Base-by-base conservation (phyloP, 2,329 filamentous ascomycete species). In the Chaetoscypha palmicola region DNA sequence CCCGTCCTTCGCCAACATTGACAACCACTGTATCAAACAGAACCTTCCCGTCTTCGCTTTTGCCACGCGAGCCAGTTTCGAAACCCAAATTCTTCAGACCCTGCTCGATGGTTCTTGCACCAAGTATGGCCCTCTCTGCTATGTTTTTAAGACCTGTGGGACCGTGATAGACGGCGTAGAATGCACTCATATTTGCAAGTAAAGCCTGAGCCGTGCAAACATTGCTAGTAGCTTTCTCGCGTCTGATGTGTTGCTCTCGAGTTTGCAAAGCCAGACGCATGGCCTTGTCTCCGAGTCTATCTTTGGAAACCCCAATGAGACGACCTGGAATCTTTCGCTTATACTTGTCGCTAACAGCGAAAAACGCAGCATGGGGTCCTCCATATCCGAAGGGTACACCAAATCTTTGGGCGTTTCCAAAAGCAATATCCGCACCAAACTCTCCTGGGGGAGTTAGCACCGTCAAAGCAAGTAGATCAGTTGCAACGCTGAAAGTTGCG, bases 201-300 rank as follows among this genome's bases (percentile, higher is more conserved):
- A 97, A 70, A 7, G 91, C 91, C 67, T 97, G 91, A 1, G 91
- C 90, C 1, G 91, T 97, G 70, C 91, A 97, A 47, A 96, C 90
- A 62, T 97, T 97, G 71, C 89, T 95, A 1, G 91, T 97, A 1
- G 91, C 91, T 74, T 96, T 96, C 64, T 97, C 91, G 59, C 91
- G 79, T 53, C 91, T 79, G 62, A 97, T 96, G 64, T 97, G 91
- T 69, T 97, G 91, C 68, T 97, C 91, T 57, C 91, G 76, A 8
- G 91, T 96, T 68, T 97, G 91, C 41, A 96, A 70, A 14, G 91
- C 86, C 60, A 96, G 68, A 57, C 91, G 77, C 53, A 94, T 81
- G 4, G 90, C 91, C 10, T 76, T 81, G 51, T 86, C 79, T 5
- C 91, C 91, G 4, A 89, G 72, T 43, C 91, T 77, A 62, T 97